A percentile compares a stretch with the other conserved stretches of the same genome.
Conservation (phyloP, 2,329 filamentous ascomycete genomes). For the Lachnellula suecica region DNA sequence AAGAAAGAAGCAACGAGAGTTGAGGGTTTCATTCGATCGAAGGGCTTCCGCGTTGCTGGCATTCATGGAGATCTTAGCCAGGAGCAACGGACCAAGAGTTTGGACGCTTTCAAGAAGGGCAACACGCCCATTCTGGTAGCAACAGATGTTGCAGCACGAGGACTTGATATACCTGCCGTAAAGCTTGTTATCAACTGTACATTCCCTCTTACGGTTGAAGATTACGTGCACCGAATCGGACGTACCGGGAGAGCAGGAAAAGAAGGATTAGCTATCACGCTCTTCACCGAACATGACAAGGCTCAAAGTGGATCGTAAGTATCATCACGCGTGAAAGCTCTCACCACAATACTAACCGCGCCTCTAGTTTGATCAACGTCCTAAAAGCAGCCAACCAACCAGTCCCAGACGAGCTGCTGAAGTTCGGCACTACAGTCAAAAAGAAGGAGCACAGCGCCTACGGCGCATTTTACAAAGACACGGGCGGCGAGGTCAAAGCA, state of each 20-base stretch:
- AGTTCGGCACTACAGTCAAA: constrained; percentile 97
- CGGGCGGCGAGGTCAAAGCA: constrained; percentile 71
- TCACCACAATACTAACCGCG: constrained; percentile 8
- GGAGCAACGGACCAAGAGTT: constrained; percentile 79
- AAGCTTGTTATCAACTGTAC: constrained; percentile 81
- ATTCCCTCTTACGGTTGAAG: constrained; percentile 92
- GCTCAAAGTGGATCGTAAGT: constrained; percentile 83
- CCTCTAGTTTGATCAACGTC: constrained; percentile 81
- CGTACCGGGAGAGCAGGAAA: constrained; percentile 92
- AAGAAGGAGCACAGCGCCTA: constrained; percentile 97
- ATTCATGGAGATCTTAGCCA: constrained; percentile 94
- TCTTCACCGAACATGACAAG: constrained; percentile 97
- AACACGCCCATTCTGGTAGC: constrained; percentile 82
- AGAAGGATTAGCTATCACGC: constrained; percentile 81
- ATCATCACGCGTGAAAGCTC: background rate
- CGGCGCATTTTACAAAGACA: constrained; percentile 90
- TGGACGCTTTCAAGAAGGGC: constrained; percentile 90
- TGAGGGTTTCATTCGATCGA: constrained; percentile 74
- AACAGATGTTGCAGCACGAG: constrained; percentile 92
- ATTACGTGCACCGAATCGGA: constrained; percentile 96
- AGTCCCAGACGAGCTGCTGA: constrained; percentile 86
- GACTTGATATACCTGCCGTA: constrained; percentile 91
- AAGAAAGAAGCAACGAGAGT: constrained; percentile 96
- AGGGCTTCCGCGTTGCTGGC: constrained; percentile 80
- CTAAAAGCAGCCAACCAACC: constrained; percentile 89